A percentile compares a stretch with the other conserved stretches of the same genome.
phyloP scores from a whole-genome alignment of 371 early-diverging fungal genomes.

The Apophysomyces variabilis region DNA sequence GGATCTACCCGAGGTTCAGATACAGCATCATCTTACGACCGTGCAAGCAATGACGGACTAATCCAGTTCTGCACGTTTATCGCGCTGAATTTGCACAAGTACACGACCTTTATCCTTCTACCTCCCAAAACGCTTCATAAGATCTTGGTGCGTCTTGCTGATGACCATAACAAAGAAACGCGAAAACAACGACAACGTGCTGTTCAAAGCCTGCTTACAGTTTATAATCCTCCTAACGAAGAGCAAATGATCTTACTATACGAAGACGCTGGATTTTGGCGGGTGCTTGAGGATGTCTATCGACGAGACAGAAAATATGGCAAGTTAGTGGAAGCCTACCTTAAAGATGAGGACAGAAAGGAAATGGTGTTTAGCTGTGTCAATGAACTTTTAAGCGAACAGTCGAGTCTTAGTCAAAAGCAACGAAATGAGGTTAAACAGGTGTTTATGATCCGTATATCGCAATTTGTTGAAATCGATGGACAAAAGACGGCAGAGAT shows the following conservation, averaged over 20 bases:
- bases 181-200: conserved; percentile 72
- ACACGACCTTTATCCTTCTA: conserved; percentile 63
- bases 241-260: conserved; percentile 61
- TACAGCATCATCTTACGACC: conserved; percentile 18
- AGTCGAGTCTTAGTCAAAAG: conserved; percentile 53
- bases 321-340: conserved; percentile 66
- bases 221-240: conserved; percentile 65
- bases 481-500: conserved; percentile 66
- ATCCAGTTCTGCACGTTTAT: conserved; percentile 72
- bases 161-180: conserved; percentile 53
- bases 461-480: conserved; percentile 72
- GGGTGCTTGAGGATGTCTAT: conserved; percentile 71
- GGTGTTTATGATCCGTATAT: conserved; percentile 65
- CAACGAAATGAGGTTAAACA: conserved; percentile 64
- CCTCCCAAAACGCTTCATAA: conserved; percentile 64
- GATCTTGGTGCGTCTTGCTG: conserved; percentile 63
- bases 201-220: conserved; percentile 65
- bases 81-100: conserved; percentile 67
- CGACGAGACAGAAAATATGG: conserved; percentile 68
- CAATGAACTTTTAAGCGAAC: conserved; percentile 49
- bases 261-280: conserved; percentile 74
- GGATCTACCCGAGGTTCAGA: conserved; percentile 13
- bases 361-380: conserved; percentile 65
- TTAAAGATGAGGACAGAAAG: conserved; percentile 67
- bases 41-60: conserved; percentile 44